Evolutionary conservation across 495 filamentous ascomycete species (phyloP).

Genomic region (Amniculicola lignicola): DNA sequence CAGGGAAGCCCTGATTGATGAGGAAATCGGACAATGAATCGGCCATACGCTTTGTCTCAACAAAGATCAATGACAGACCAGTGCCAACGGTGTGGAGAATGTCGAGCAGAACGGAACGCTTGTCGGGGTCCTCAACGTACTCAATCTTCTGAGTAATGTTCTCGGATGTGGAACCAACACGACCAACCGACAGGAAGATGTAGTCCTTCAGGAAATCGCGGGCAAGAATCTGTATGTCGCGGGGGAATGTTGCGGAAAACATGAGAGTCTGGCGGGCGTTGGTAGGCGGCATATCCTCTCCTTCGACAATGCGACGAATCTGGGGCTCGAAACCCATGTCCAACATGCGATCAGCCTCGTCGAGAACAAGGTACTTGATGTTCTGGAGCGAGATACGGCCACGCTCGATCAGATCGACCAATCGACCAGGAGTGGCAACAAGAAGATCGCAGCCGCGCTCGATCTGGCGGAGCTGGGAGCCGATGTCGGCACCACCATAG

Average conservation of each 20-base stretch:
- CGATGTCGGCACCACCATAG: constrained; percentile 98
- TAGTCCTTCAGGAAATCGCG: constrained; percentile 98
- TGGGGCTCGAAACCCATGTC: constrained; percentile 99
- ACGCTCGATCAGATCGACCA: constrained; percentile 97
- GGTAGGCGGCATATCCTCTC: constrained; percentile 91
- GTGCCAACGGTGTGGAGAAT: constrained; percentile 92
- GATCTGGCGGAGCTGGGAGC: constrained; percentile 92
- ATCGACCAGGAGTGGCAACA: constrained; percentile 93
- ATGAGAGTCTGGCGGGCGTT: constrained; percentile 92
- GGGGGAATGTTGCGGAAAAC: constrained; percentile 98
- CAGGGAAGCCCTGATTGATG: constrained; percentile 95
- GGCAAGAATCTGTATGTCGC: constrained; percentile 98
- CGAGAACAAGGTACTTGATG: constrained; percentile 98
- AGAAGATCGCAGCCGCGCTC: constrained; percentile 97
- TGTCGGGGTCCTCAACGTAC: constrained; percentile 95
- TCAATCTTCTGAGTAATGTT: constrained; percentile 99
- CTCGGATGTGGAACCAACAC: constrained; percentile 98
- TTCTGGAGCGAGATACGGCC: constrained; percentile 93
- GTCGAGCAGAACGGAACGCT: constrained; percentile 94
- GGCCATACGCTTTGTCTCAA: constrained; percentile 99
- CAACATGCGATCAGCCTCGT: constrained; percentile 99
- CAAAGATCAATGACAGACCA: constrained; percentile 94
- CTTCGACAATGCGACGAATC: constrained; percentile 96
- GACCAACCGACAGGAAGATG: constrained; percentile 96
- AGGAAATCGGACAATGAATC: constrained; percentile 96